Evolutionary conservation across 75 land plant species (phyloP).

Genomic region (Selaginella tamariscina): DNA sequence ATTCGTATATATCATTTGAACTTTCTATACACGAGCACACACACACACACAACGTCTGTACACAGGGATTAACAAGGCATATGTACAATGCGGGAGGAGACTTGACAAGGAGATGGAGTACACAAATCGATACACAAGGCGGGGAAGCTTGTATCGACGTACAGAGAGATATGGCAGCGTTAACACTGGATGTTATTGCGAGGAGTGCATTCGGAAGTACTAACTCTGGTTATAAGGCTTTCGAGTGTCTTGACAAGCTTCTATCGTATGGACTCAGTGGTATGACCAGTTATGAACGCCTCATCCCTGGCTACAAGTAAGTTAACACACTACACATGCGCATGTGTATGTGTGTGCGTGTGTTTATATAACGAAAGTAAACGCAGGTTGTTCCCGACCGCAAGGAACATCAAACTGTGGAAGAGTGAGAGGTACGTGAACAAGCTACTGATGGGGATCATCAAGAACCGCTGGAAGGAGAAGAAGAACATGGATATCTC

Average conservation of each 20-base stretch:
- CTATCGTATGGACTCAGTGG: background rate
- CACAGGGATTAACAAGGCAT: background rate
- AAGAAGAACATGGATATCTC: background rate
- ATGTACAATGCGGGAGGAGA: background rate
- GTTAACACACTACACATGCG: background rate
- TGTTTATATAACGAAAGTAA: too few relatives aligned
- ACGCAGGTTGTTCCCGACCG: background rate
- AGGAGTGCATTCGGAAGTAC: background rate
- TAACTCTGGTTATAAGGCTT: background rate
- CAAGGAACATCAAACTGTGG: background rate
- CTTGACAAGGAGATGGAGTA: background rate
- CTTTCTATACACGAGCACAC: background rate
- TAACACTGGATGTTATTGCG: conserved; percentile 2
- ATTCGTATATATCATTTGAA: background rate
- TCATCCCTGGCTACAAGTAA: conserved; percentile 1
- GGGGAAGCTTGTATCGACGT: background rate
- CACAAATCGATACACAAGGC: background rate
- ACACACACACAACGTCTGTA: background rate
- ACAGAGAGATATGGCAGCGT: background rate
- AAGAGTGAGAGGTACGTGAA: background rate
- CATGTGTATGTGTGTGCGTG: too few relatives aligned
- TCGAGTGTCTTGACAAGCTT: background rate
- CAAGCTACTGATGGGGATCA: background rate
- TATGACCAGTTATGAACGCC: conserved; percentile 2
- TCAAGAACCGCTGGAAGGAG: background rate